These are phyloP conservation scores for Kazachstania sp. DNA, from an alignment of 1,139 yeast genomes.

Conservation along the genomic window DNA sequence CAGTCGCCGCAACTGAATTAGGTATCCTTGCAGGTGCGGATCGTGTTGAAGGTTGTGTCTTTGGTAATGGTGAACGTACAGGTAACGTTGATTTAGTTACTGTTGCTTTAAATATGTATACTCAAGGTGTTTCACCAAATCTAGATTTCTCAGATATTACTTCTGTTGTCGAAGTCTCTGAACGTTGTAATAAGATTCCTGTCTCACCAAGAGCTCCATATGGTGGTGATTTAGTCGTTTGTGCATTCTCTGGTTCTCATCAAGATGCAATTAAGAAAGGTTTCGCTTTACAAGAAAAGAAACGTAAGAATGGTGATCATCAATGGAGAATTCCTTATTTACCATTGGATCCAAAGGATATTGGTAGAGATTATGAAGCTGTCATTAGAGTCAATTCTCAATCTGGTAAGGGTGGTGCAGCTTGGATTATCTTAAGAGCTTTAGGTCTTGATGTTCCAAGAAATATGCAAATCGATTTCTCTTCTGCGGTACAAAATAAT, in stretches of 20 bases:
- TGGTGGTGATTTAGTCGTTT: slow-evolving; percentile 92
- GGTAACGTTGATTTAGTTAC: slow-evolving; percentile 96
- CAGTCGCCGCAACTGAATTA: slow-evolving; percentile 94
- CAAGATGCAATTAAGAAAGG: slow-evolving; percentile 99
- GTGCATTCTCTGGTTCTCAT: slow-evolving; percentile 95
- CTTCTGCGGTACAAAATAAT: slow-evolving; percentile 67
- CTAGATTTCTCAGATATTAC: slow-evolving; percentile 81
- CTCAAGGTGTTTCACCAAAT: slow-evolving; percentile 84
- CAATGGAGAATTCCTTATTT: slow-evolving; percentile 85
- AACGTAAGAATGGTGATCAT: slow-evolving; percentile 38
- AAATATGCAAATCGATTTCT: slow-evolving; percentile 82
- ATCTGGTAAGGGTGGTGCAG: slow-evolving; percentile 98
- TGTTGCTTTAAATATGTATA: slow-evolving; percentile 83
- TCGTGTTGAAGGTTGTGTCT: slow-evolving; percentile 94
- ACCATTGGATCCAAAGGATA: slow-evolving; percentile 93
- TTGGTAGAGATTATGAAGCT: slow-evolving; percentile 95
- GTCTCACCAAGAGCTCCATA: slow-evolving; percentile 92
- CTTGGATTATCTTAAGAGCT: slow-evolving; percentile 87
- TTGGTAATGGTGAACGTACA: slow-evolving; percentile 97
- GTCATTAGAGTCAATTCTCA: slow-evolving; percentile 96
- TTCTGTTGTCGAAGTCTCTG: slow-evolving; percentile 76
- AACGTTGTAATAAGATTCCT: slow-evolving; percentile 91
- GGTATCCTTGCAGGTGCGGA: slow-evolving; percentile 95
- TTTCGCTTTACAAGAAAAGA: slow-evolving; percentile 51
- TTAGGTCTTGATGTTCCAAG: slow-evolving; percentile 90